Percentiles rank a stretch among this genome's conserved stretches.
Conservation (phyloP, 139 green algal genomes). For the Volvox africanus region DNA sequence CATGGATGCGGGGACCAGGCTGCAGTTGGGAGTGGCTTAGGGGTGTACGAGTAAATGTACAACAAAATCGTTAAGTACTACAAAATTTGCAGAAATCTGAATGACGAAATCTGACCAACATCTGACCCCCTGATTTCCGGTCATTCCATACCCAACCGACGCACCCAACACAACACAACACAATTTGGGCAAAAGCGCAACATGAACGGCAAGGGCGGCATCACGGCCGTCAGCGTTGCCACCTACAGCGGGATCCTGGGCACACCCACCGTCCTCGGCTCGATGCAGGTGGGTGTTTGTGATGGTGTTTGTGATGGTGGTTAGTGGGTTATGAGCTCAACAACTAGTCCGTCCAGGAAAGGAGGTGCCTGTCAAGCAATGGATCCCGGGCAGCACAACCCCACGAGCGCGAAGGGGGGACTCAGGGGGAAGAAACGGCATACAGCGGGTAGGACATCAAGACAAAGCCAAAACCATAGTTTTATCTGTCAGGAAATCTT, state of each 20-base stretch:
- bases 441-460: background rate
- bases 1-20: too few species aligned
- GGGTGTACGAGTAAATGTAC: too few species aligned
- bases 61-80: too few species aligned
- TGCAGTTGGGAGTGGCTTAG: too few species aligned
- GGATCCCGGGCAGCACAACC: background rate
- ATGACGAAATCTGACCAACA: background rate
- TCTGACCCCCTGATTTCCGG: too few species aligned
- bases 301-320: background rate
- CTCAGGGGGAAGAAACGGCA: background rate
- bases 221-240: background rate
- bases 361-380: too few species aligned
- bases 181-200: constrained; percentile 11
- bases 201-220: background rate
- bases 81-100: too few species aligned
- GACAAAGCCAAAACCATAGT: background rate
- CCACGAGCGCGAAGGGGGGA: background rate
- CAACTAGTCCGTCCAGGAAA: background rate
- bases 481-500: background rate
- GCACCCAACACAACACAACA: too few species aligned
- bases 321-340: too few species aligned
- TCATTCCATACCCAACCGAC: too few species aligned
- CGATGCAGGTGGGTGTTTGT: background rate
- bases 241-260: constrained; percentile 1
- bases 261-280: background rate